Evolutionary conservation across 208 protist species (phyloP).

Genomic region (Acanthamoeba healyi): DNA sequence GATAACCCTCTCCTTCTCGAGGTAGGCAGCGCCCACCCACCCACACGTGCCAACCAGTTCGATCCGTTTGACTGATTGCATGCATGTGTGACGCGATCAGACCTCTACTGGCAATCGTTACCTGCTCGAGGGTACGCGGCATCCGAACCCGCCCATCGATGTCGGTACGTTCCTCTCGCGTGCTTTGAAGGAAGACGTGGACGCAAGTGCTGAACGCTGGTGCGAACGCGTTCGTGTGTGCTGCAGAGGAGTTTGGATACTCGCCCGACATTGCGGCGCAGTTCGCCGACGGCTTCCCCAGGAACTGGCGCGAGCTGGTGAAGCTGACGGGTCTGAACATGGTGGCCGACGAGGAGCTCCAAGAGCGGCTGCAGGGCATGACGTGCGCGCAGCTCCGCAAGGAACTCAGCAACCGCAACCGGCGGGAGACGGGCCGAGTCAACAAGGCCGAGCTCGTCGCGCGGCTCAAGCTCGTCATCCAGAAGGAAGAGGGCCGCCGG

Average conservation of each 20-base stretch:
- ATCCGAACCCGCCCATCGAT: neutral
- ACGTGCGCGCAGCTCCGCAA: neutral
- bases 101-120: neutral
- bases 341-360: neutral
- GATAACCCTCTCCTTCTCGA: constrained; percentile 21
- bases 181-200: too few relatives aligned
- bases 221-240: neutral
- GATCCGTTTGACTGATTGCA: too few relatives aligned
- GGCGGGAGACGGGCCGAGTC: neutral
- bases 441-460: neutral
- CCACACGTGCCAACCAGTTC: neutral
- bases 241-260: neutral
- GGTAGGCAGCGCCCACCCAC: too few relatives aligned
- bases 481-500: constrained; percentile 22
- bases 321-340: neutral
- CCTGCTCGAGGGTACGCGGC: neutral
- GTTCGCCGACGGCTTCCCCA: constrained; percentile 18
- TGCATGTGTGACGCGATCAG: too few relatives aligned
- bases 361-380: neutral
- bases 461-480: constrained; percentile 1
- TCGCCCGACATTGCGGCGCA: neutral
- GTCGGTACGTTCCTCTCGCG: neutral
- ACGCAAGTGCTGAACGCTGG: neutral
- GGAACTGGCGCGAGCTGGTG: constrained; percentile 27
- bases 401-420: neutral